phyloP scores from a whole-genome alignment of 768 basidiomycete species.

The Hypholoma fasciculare region DNA sequence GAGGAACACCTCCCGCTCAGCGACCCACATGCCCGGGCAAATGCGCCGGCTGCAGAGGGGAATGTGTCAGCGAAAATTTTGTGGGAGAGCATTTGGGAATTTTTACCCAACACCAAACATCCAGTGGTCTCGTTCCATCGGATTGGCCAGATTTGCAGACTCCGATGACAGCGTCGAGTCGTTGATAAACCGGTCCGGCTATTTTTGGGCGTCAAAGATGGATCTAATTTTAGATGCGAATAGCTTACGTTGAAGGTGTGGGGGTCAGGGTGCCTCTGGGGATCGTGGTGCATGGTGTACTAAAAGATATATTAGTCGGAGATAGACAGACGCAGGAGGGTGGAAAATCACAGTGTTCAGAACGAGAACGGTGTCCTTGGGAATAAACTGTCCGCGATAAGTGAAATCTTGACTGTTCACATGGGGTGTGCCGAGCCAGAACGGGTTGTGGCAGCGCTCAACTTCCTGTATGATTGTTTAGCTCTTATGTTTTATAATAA shows the following conservation, averaged over 20 bases:
- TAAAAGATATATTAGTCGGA: slow-evolving; percentile 14
- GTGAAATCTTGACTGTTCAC: slow-evolving; percentile 37
- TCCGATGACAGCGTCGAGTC: slow-evolving; percentile 39
- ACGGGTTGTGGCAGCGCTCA: slow-evolving; percentile 35
- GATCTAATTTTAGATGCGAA: neutral
- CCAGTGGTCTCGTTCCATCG: slow-evolving; percentile 50
- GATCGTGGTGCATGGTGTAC: slow-evolving; percentile 38
- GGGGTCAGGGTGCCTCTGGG: slow-evolving; percentile 39
- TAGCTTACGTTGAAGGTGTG: slow-evolving; percentile 29
- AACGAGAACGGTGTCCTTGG: slow-evolving; percentile 38
- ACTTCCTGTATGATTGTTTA: slow-evolving; percentile 27
- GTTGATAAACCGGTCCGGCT: slow-evolving; percentile 47
- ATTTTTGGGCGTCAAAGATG: neutral
- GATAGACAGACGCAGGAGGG: no score
- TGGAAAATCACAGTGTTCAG: slow-evolving; percentile 40
- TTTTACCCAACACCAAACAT: slow-evolving; percentile 49
- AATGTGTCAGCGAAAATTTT: neutral
- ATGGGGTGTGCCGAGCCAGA: slow-evolving; percentile 42
- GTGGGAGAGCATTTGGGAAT: neutral
- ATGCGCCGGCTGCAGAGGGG: slow-evolving; percentile 29
- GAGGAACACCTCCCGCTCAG: slow-evolving; percentile 46
- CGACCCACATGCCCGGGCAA: slow-evolving; percentile 45
- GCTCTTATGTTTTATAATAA: slow-evolving; percentile 19
- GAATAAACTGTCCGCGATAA: slow-evolving; percentile 40
- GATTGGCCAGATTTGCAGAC: slow-evolving; percentile 41